Base-by-base conservation (phyloP, 805 yeast species). In the Saccharomyces jurei region DNA sequence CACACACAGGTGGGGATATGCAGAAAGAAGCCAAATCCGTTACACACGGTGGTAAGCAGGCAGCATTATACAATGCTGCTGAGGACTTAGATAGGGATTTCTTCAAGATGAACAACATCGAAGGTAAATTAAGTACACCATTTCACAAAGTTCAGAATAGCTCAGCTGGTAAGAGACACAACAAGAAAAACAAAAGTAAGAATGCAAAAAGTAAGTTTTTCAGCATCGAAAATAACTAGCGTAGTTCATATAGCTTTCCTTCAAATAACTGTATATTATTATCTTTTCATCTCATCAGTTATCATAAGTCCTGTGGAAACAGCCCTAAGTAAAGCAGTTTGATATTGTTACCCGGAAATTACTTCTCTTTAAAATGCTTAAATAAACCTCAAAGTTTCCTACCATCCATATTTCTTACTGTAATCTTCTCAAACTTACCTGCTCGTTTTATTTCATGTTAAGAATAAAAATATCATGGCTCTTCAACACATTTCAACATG, bases 11-110 rank as follows among this genome's bases (percentile, higher is more conserved):
- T 50, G 77, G 76, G 41, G 75, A 74, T 26, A 81, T 73, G 36
- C 63, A 64, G 14, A 63, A 64, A 9, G 71, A 72, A 49, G 79
- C 84, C 3, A 77, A 75, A 54, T 74, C 86, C 9, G 78, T 80
- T 51, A 81, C 79, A 54, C 85, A 87, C 63, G 92, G 94, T 73
- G 94, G 94, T 71, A 83, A 81, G 59, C 90, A 87, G 66, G 92
- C 94, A 11, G 88, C 89, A 2, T 75, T 86, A 58, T 81, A 79
- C 60, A 84, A 86, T 66, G 86, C 89, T 6, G 89, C 92, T 36
- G 88, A 82, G 46, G 94, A 89, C 62, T 75, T 92, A 60, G 97
- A 92, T 69, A 77, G 81, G 41, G 96, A 89, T 55, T 92, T 92
- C 66, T 92, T 92, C 77, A 77, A 80, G 54, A 81, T 84, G 83